Base-by-base conservation (phyloP, 176 grass and related monocot species). In the Stipa capillata region DNA sequence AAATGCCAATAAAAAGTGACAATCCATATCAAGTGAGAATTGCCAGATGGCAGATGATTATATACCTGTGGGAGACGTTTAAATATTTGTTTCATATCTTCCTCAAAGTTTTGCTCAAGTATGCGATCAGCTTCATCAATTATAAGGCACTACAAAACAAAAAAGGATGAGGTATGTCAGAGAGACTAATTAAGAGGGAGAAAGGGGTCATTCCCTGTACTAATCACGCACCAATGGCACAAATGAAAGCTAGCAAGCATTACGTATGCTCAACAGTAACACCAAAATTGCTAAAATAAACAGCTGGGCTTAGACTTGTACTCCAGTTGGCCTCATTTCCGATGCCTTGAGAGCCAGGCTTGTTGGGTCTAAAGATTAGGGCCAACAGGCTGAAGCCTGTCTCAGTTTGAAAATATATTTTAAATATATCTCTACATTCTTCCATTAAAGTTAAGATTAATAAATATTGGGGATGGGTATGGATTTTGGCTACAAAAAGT, bases 61-160 rank as follows among this genome's bases (percentile, higher is more conserved):
- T 40, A 44, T 87, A 97, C 93, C 89, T 90, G 68, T 31, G 93
- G 93, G 54, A 97, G 71, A 44, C 82, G 79, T 97, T n/a, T n/a
- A n/a, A n/a, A n/a, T n/a, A n/a, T n/a, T n/a, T n/a, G n/a, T n/a
- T n/a, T n/a, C n/a, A n/a, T n/a, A n/a, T n/a, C n/a, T n/a, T n/a
- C n/a, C n/a, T n/a, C n/a, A n/a, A n/a, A n/a, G n/a, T n/a, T n/a
- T 25, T 81, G 79, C 60, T 97, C 93, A 21, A 97, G 85, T 82
- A 97, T 90, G 71, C 90, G 79, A 75, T 92, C 93, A 66, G 90
- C 93, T 92, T 97, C 90, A 84, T 97, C 93, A 66, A 97, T 97
- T 71, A 97, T 85, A 87, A 92, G 85, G 72, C 90, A 90, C 93
- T 97, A 54, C 12, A 86, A 73, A 40, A 71, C n/a, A 70, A 7